Conservation (phyloP, 2,329 filamentous ascomycete genomes). For the Arthrobotrys megalospora region DNA sequence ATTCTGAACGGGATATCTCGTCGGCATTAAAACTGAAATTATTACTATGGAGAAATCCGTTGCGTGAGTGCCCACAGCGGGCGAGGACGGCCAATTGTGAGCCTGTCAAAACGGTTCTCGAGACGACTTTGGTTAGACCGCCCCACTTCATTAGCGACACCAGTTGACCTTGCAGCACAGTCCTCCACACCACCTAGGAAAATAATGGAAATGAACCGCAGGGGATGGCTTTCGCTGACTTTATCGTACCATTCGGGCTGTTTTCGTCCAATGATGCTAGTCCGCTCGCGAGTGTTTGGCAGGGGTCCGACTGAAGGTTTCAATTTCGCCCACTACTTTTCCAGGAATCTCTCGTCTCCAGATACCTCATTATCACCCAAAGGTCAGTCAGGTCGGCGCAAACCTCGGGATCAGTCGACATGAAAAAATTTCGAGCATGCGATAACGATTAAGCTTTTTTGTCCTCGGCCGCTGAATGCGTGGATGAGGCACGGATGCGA, state of each 20-base stretch:
- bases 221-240: slow-evolving; percentile 16
- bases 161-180: slow-evolving; percentile 23
- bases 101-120: slow-evolving; percentile 36
- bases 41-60: slow-evolving; percentile 11
- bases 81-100: slow-evolving; percentile 31
- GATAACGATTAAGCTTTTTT: no score
- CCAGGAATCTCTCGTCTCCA: slow-evolving; percentile 1
- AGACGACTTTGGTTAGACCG: slow-evolving; percentile 43
- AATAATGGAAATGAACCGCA: slow-evolving; percentile 15
- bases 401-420: neutral
- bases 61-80: slow-evolving; percentile 24
- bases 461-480: no score
- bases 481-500: no score
- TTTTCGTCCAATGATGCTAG: slow-evolving; percentile 30
- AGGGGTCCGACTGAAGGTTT: slow-evolving; percentile 31
- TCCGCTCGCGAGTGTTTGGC: slow-evolving; percentile 1
- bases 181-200: slow-evolving; percentile 29
- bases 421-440: no score
- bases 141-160: slow-evolving; percentile 33
- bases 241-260: slow-evolving; percentile 8
- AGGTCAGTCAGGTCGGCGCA: neutral
- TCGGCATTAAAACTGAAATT: neutral
- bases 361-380: slow-evolving; percentile 1
- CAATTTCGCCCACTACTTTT: slow-evolving; percentile 2
- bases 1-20: slow-evolving; percentile 29